Evolutionary conservation across 495 filamentous ascomycete species (phyloP).

Genomic region (Lasiosphaeria ovina): DNA sequence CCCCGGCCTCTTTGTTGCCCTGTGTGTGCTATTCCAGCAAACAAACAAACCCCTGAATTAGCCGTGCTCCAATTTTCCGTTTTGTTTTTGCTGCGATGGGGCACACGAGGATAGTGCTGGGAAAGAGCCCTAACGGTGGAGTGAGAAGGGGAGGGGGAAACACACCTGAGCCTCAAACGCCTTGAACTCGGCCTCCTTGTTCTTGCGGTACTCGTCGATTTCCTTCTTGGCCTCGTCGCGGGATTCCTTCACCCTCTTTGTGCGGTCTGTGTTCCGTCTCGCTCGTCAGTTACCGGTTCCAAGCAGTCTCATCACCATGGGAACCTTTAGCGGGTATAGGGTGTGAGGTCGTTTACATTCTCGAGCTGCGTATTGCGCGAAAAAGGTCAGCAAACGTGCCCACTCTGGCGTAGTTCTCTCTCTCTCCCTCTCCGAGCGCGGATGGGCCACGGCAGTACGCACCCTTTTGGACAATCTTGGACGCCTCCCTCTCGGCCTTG

Average conservation of each 20-base stretch:
- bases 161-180: slow-evolving; percentile 88
- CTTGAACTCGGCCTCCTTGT: slow-evolving; percentile 94
- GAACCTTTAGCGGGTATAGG: background rate
- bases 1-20: slow-evolving; percentile 68
- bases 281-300: background rate
- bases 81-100: too few relatives aligned
- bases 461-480: slow-evolving; percentile 99
- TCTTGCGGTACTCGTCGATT: slow-evolving; percentile 87
- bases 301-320: background rate
- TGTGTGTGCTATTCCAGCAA: slow-evolving; percentile 64
- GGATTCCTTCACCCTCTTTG: slow-evolving; percentile 94
- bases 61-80: background rate
- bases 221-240: slow-evolving; percentile 95
- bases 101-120: too few relatives aligned
- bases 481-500: slow-evolving; percentile 95
- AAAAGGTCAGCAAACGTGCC: too few relatives aligned
- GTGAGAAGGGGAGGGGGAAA: background rate
- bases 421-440: too few relatives aligned
- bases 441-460: slow-evolving; percentile 1
- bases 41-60: background rate
- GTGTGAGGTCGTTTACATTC: slow-evolving; percentile 38
- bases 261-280: slow-evolving; percentile 65
- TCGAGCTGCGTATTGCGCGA: slow-evolving; percentile 24
- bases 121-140: background rate
- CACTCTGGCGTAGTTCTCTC: too few relatives aligned